These are phyloP conservation scores for Nakaseomyces kungkrabaensis DNA, from an alignment of 1,139 yeast genomes.

Conservation along the genomic window DNA sequence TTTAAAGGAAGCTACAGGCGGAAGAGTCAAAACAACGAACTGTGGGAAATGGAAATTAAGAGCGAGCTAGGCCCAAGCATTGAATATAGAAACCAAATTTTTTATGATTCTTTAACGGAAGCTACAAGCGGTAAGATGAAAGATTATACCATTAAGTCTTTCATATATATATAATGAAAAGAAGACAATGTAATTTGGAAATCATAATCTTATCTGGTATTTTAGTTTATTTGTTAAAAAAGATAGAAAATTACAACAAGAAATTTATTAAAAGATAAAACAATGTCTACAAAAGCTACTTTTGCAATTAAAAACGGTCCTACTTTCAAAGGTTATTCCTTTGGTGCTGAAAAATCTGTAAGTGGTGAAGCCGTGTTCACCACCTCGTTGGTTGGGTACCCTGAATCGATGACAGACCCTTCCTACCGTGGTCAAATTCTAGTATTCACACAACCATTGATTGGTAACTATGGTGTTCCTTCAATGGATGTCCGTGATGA, in stretches of 20 bases:
- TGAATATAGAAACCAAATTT: too few relatives aligned
- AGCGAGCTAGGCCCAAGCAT: not conserved
- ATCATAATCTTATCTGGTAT: constrained; percentile 3
- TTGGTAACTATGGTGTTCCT: constrained; percentile 98
- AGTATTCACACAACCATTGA: constrained; percentile 92
- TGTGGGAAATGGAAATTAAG: not conserved
- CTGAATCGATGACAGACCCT: constrained; percentile 98
- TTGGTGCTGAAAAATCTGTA: constrained; percentile 85
- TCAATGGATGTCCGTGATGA: constrained; percentile 71
- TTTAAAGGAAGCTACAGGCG: not conserved
- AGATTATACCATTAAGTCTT: too few relatives aligned
- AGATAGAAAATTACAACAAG: constrained; percentile 8
- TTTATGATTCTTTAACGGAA: not conserved
- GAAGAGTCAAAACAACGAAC: not conserved
- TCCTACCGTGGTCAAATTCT: constrained; percentile 92
- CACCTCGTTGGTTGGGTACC: constrained; percentile 94
- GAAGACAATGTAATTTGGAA: constrained; percentile 1
- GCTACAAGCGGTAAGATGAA: not conserved
- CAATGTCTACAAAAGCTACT: constrained; percentile 52
- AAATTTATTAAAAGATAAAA: constrained; percentile 4
- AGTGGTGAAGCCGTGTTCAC: constrained; percentile 98
- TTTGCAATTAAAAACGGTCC: constrained; percentile 91
- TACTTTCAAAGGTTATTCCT: constrained; percentile 82
- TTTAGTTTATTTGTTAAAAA: too few relatives aligned
- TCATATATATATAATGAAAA: not conserved